A percentile compares a stretch with the other conserved stretches of the same genome.
Conservation (phyloP, 768 basidiomycete species). For the Piloderma croceum region DNA sequence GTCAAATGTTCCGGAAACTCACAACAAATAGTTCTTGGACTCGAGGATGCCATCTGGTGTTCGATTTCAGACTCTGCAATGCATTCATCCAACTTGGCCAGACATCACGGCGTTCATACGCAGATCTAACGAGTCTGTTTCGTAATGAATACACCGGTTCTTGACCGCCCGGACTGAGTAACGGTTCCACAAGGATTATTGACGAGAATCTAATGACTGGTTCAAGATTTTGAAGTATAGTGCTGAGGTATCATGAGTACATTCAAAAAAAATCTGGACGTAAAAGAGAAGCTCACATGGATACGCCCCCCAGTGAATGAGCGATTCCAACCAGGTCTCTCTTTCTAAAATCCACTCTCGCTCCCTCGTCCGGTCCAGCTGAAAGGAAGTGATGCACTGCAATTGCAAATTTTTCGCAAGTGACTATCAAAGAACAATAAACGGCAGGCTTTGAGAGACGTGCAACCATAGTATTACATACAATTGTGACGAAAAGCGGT, state of each 20-base stretch:
- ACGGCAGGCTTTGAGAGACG: constrained; percentile 3
- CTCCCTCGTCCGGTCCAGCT: constrained; percentile 32
- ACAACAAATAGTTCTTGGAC: constrained; percentile 53
- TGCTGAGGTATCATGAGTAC: constrained; percentile 28
- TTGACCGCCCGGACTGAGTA: constrained; percentile 49
- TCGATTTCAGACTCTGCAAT: constrained; percentile 27
- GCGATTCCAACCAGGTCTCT: constrained; percentile 59
- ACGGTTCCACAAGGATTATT: constrained; percentile 58
- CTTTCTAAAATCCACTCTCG: constrained; percentile 40
- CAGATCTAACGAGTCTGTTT: constrained; percentile 37
- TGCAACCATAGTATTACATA: constrained; percentile 22
- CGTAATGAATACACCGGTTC: constrained; percentile 39
- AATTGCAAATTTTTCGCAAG: constrained; percentile 58
- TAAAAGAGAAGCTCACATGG: constrained; percentile 42
- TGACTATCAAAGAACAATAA: constrained; percentile 34
- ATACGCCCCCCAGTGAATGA: constrained; percentile 63
- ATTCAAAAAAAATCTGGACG: not conserved
- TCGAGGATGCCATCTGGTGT: constrained; percentile 45
- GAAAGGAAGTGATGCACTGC: constrained; percentile 54
- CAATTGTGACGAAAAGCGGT: constrained; percentile 43
- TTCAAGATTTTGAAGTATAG: constrained; percentile 45
- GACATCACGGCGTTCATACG: constrained; percentile 44
- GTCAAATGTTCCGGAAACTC: constrained; percentile 15
- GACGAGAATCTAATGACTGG: constrained; percentile 43
- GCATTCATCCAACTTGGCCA: constrained; percentile 48